Conservation (phyloP, 1,284 basidiomycete species). For the Trametes sp. region DNA sequence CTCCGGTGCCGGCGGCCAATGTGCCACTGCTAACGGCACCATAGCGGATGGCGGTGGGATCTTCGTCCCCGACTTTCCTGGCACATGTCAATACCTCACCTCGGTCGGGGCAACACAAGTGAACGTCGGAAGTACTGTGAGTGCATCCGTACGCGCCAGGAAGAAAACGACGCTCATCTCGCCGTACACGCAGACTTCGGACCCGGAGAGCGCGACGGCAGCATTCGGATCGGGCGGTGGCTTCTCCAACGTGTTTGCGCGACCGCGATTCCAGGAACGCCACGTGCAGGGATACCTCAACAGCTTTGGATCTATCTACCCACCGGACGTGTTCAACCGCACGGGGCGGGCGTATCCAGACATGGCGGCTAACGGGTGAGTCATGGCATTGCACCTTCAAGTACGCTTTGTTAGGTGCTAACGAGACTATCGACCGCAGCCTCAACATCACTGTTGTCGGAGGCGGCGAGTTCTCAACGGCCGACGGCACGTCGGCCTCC, state of each 20-base stretch:
- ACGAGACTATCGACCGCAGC: background rate
- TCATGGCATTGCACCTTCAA: background rate
- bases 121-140: constrained; percentile 15
- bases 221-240: constrained; percentile 32
- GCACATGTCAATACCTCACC: constrained; percentile 30
- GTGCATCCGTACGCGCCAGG: background rate
- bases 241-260: constrained; percentile 32
- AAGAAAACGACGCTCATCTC: too few species aligned
- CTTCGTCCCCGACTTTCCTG: constrained; percentile 28
- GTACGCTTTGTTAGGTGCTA: too few species aligned
- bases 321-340: constrained; percentile 26
- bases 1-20: background rate
- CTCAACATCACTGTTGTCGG: constrained; percentile 48
- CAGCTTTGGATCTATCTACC: constrained; percentile 19
- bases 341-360: constrained; percentile 32
- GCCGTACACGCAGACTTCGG: background rate
- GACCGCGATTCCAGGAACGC: constrained; percentile 29
- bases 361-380: constrained; percentile 30
- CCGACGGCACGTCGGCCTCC: constrained; percentile 31
- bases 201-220: constrained; percentile 28
- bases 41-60: constrained; percentile 51
- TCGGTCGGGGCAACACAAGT: constrained; percentile 30
- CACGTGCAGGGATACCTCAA: constrained; percentile 26
- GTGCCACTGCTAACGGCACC: background rate
- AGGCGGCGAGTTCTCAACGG: constrained; percentile 37